phyloP scores from a whole-genome alignment of 306 rosid species.

The Medicago ruthenica region DNA sequence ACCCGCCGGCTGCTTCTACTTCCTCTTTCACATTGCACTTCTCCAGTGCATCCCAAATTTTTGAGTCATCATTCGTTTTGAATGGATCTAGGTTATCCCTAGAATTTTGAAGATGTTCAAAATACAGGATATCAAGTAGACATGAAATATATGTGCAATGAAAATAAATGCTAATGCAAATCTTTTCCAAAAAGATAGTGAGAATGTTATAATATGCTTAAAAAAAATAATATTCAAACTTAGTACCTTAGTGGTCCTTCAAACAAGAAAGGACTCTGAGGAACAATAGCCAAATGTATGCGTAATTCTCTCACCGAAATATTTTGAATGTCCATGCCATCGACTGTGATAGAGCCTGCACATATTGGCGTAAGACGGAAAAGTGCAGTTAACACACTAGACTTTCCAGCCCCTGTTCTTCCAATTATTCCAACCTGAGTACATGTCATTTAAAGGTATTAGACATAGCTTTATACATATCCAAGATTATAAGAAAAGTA shows the following conservation, averaged over 20 bases:
- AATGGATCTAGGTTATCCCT: constrained; percentile 96
- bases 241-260: constrained; percentile 87
- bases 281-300: constrained; percentile 85
- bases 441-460: constrained; percentile 35
- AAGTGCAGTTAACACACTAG: constrained; percentile 92
- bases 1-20: constrained; percentile 83
- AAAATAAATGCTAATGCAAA: constrained; percentile 38
- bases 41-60: constrained; percentile 81
- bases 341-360: constrained; percentile 73
- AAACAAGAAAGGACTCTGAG: constrained; percentile 92
- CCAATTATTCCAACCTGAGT: constrained; percentile 90
- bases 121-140: neutral
- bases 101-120: constrained; percentile 28
- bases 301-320: constrained; percentile 85
- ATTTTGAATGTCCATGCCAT: constrained; percentile 67
- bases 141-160: constrained; percentile 32
- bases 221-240: neutral
- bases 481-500: constrained; percentile 3
- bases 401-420: constrained; percentile 98
- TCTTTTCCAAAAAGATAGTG: constrained; percentile 4
- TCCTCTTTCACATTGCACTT: constrained; percentile 88
- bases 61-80: constrained; percentile 58
- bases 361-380: constrained; percentile 81
- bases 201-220: constrained; percentile 12
- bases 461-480: constrained; percentile 14